A percentile compares a stretch with the other conserved stretches of the same genome.
Evolutionary conservation across 805 yeast genomes (phyloP).

Genomic region (Candida patagonica): DNA sequence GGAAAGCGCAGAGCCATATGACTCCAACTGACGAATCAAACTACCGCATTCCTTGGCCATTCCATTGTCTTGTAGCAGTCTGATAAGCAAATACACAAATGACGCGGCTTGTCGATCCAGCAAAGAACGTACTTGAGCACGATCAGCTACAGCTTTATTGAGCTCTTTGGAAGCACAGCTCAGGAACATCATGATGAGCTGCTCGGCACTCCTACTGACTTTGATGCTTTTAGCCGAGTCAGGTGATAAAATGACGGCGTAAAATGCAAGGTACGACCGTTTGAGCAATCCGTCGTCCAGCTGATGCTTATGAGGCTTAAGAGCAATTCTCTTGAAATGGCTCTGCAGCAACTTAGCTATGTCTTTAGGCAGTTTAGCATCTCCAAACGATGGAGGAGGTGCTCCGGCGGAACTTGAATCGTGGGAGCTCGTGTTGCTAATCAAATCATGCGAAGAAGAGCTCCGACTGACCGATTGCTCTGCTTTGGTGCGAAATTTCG

Average conservation of each 20-base stretch:
- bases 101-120: slow-evolving; percentile 21
- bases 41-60: slow-evolving; percentile 11
- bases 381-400: slow-evolving; percentile 18
- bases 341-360: slow-evolving; percentile 24
- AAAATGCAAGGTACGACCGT: slow-evolving; percentile 51
- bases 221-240: slow-evolving; percentile 27
- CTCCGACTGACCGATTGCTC: slow-evolving; percentile 1
- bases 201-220: slow-evolving; percentile 30
- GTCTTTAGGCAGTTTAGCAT: slow-evolving; percentile 22
- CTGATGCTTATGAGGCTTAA: slow-evolving; percentile 20
- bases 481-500: slow-evolving; percentile 37
- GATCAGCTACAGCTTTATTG: slow-evolving; percentile 27
- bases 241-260: slow-evolving; percentile 50
- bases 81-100: slow-evolving; percentile 24
- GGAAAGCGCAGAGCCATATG: slow-evolving; percentile 9
- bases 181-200: slow-evolving; percentile 26
- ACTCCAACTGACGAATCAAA: slow-evolving; percentile 12
- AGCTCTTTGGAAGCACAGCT: slow-evolving; percentile 25
- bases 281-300: slow-evolving; percentile 40
- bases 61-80: slow-evolving; percentile 13
- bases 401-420: slow-evolving; percentile 1
- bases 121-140: slow-evolving; percentile 24
- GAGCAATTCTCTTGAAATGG: slow-evolving; percentile 27
- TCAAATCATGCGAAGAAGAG: slow-evolving; percentile 5
- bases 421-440: slow-evolving; percentile 2